A percentile compares a stretch with the other conserved stretches of the same genome.
Evolutionary conservation across 2,329 filamentous ascomycete species (phyloP).

Genomic region (Aspergillus pseudoglaucus): DNA sequence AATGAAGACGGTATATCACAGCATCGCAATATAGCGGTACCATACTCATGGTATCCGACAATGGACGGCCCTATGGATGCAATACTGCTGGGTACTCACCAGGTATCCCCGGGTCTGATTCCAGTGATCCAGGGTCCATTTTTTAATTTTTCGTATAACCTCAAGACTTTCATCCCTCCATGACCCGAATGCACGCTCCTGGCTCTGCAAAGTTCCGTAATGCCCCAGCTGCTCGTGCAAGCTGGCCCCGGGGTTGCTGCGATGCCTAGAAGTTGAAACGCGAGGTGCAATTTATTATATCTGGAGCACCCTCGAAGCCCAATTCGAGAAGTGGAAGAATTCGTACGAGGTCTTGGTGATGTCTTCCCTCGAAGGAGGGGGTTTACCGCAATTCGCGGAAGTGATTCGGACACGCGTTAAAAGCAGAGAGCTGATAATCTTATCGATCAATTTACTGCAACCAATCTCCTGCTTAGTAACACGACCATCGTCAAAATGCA

Average conservation of each 20-base stretch:
- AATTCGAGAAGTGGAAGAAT: too few relatives aligned
- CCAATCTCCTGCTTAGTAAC: neutral
- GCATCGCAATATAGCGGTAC: neutral
- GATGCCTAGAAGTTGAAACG: too few relatives aligned
- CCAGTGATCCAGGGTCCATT: slow-evolving; percentile 5
- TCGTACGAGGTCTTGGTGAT: too few relatives aligned
- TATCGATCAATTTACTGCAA: slow-evolving; percentile 12
- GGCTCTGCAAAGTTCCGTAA: neutral
- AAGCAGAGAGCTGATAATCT: slow-evolving; percentile 10
- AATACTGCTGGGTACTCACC: slow-evolving; percentile 4
- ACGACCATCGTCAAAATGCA: neutral
- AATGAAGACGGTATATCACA: neutral
- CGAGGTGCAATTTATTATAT: too few relatives aligned
- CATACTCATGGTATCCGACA: neutral
- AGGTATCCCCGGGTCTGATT: slow-evolving; percentile 1
- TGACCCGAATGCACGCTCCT: slow-evolving; percentile 5
- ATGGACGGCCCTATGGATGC: neutral
- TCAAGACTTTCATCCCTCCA: slow-evolving; percentile 2
- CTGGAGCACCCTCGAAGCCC: too few relatives aligned
- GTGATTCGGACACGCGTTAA: slow-evolving; percentile 11
- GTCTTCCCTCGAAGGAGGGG: too few relatives aligned
- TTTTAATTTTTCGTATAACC: slow-evolving; percentile 1
- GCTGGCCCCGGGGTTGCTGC: neutral
- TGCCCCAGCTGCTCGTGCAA: neutral
- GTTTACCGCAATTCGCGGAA: too few relatives aligned